phyloP scores from a whole-genome alignment of 305 asterid species.

The Rubia occidens region DNA sequence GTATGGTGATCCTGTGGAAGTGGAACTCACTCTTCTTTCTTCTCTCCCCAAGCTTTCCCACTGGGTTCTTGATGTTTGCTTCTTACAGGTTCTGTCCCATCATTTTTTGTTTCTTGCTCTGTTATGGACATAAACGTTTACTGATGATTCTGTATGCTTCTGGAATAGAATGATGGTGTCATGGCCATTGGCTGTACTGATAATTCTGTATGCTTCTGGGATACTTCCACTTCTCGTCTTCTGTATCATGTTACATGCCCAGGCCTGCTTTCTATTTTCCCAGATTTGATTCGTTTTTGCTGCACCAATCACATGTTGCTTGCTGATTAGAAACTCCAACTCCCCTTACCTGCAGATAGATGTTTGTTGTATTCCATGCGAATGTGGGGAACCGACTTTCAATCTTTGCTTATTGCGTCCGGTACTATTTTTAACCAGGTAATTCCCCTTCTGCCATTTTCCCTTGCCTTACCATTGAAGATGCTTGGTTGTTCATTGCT shows the following conservation, averaged over 20 bases:
- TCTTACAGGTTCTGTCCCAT: conserved; percentile 39
- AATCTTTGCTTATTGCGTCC: conserved; percentile 65
- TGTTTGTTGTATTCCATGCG: conserved; percentile 86
- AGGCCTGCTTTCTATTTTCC: conserved; percentile 33
- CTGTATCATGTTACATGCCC: conserved; percentile 46
- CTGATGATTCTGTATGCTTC: not conserved
- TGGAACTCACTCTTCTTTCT: conserved; percentile 37
- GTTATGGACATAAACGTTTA: not conserved
- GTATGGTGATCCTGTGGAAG: conserved; percentile 8
- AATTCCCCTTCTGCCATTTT: conserved; percentile 1
- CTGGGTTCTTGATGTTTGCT: conserved; percentile 83
- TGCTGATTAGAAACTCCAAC: not conserved
- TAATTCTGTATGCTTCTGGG: conserved; percentile 72
- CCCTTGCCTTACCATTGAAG: not conserved
- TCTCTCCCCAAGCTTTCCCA: conserved; percentile 58
- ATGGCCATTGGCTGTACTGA: conserved; percentile 83
- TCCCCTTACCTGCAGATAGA: conserved; percentile 39
- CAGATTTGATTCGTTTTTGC: not conserved
- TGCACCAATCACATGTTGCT: not conserved
- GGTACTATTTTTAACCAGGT: conserved; percentile 97
- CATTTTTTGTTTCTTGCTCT: not conserved
- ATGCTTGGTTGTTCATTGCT: not conserved
- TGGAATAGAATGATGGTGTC: conserved; percentile 28
- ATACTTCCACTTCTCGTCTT: conserved; percentile 34
- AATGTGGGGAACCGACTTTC: conserved; percentile 61